These are phyloP conservation scores for Penicillium sp. DNA, from an alignment of 2,329 filamentous ascomycete species.

Conservation along the genomic window DNA sequence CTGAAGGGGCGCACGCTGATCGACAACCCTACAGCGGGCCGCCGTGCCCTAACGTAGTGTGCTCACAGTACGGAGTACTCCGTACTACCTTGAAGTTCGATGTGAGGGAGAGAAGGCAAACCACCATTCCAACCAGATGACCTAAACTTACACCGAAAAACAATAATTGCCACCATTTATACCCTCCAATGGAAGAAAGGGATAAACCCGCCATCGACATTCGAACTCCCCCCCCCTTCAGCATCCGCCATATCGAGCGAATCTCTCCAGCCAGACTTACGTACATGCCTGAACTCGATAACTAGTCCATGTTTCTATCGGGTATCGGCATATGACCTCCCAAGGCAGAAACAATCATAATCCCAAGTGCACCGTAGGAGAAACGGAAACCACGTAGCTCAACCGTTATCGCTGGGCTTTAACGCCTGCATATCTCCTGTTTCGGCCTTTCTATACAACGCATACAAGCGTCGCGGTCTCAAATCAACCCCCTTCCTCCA, in stretches of 20 bases:
- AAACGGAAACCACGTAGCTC: not conserved
- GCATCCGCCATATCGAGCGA: not conserved
- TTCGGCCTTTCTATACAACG: not conserved
- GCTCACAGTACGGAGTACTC: not conserved
- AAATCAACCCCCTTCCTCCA: not conserved
- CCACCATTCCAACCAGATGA: not conserved
- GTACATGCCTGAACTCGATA: slow-evolving; percentile 1
- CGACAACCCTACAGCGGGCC: slow-evolving; percentile 4
- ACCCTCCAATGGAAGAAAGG: not conserved
- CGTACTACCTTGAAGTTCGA: not conserved
- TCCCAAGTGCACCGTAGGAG: not conserved
- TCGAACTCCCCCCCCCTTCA: not conserved
- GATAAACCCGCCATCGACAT: not conserved
- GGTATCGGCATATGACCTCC: slow-evolving; percentile 5
- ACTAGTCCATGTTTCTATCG: not conserved
- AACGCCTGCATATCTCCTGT: not conserved
- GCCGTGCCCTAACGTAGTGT: not conserved
- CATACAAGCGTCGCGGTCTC: not conserved
- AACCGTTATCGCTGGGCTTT: not conserved
- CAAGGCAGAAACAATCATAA: not conserved
- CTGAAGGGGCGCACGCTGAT: slow-evolving; percentile 5
- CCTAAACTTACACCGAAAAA: not conserved
- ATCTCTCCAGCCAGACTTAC: not conserved
- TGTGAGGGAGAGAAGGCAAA: slow-evolving; percentile 8
- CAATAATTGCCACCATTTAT: not conserved